These are phyloP conservation scores for Aphanoascus verrucosus DNA, from an alignment of 2,329 filamentous ascomycete species.

Conservation along the genomic window DNA sequence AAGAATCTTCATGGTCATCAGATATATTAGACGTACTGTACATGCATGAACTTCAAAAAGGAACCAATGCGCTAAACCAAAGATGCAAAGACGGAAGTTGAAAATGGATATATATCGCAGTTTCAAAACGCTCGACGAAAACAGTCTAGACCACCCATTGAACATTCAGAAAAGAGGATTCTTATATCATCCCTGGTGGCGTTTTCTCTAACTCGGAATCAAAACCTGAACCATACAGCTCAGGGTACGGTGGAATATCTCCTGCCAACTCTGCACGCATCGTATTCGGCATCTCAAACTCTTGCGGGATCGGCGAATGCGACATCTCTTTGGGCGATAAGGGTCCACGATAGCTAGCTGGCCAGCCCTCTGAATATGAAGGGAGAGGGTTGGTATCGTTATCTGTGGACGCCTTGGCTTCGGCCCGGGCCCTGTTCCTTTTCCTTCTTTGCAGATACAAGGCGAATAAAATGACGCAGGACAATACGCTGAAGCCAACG, in stretches of 20 bases:
- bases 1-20: too few relatives aligned
- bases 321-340: slow-evolving; percentile 4
- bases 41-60: too few relatives aligned
- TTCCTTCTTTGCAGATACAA: slow-evolving; percentile 2
- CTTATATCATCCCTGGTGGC: background rate
- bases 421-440: background rate
- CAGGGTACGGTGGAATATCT: slow-evolving; percentile 2
- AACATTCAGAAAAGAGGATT: too few relatives aligned
- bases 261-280: slow-evolving; percentile 4
- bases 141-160: too few relatives aligned
- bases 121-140: too few relatives aligned
- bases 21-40: too few relatives aligned
- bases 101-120: too few relatives aligned
- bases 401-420: background rate
- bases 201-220: background rate
- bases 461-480: slow-evolving; percentile 4
- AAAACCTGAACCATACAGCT: background rate
- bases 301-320: slow-evolving; percentile 3
- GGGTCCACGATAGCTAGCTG: background rate
- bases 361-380: background rate
- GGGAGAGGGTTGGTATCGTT: background rate
- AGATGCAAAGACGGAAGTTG: too few relatives aligned
- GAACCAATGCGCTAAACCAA: too few relatives aligned
- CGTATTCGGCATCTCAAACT: slow-evolving; percentile 7
- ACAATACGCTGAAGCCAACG: slow-evolving; percentile 8